These are phyloP conservation scores for Kwoniella sp. DNA, from an alignment of 768 basidiomycete species.

Conservation along the genomic window DNA sequence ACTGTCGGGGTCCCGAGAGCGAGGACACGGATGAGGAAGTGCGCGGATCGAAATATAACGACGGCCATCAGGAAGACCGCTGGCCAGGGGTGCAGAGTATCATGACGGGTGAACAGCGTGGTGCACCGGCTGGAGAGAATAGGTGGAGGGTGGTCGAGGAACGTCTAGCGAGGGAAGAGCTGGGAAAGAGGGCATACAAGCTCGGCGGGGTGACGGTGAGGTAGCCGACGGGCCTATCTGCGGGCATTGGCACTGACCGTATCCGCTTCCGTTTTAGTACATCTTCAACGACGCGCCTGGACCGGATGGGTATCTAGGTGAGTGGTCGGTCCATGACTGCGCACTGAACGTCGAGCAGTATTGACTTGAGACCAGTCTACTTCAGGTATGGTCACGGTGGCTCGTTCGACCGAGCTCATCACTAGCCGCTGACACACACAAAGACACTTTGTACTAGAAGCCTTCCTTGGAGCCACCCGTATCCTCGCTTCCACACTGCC, in stretches of 20 bases:
- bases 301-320: conserved; percentile 24
- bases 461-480: conserved; percentile 35
- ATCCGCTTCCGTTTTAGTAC: conserved; percentile 17
- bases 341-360: not conserved
- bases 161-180: conserved; percentile 23
- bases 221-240: not conserved
- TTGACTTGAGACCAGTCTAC: too few relatives aligned
- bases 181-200: conserved; percentile 25
- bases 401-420: not conserved
- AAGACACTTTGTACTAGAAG: conserved; percentile 40
- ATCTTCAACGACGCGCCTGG: conserved; percentile 40
- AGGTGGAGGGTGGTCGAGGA: conserved; percentile 28
- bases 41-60: not conserved
- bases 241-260: not conserved
- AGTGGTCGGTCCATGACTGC: not conserved
- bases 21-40: not conserved
- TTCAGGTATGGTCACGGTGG: conserved; percentile 7
- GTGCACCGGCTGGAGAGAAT: conserved; percentile 26
- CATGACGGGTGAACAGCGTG: conserved; percentile 13
- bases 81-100: conserved; percentile 12
- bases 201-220: conserved; percentile 38
- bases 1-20: not conserved
- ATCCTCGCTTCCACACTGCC: conserved; percentile 21
- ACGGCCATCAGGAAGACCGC: too few relatives aligned
- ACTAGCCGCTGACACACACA: not conserved